Base-by-base conservation (phyloP, 331 rosid species). In the Phaseolus coccineus region DNA sequence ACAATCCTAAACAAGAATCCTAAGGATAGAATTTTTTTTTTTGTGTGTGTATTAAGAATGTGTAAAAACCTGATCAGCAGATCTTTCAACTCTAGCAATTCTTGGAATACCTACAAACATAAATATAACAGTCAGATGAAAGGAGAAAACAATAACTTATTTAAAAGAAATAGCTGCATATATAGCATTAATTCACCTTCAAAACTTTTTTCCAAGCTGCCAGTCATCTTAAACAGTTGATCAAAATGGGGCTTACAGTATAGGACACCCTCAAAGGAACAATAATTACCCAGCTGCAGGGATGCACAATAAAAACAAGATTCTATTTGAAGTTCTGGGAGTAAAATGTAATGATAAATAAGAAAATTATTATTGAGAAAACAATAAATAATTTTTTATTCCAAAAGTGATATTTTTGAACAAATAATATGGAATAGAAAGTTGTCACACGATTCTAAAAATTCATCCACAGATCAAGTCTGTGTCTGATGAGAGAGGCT, bases 181-280 rank as follows among this genome's bases (percentile, higher is more conserved):
- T 9, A 55, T 52, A 28, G 55, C 31, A 84, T 77, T 53, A 24
- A 59, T 65, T 82, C 73, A 94, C 98, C 97, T 92, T 94, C 97
- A 79, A 94, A 95, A 84, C 98, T 94, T 80, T 92, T 94, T 40
- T 94, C 93, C 90, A 94, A 92, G 87, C 97, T 92, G 40, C 98
- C 98, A 8, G 97, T 94, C 92, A 75, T 89, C 91, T 92, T 94
- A 48, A 94, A 87, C 37, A 94, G 92, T 85, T 94, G 98, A 84
- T 88, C 91, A 80, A 89, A 94, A 89, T 94, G 97, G 84, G 98
- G 98, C 85, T 94, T 94, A 73, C 97, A 94, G 73, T 94, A 94
- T 37, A 92, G 74, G 58, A 92, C 93, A 64, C 98, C 95, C 88
- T 94, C 97, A 69, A 91, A 92, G 33, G 97, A 94, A 71, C 89